Evolutionary conservation across 495 filamentous ascomycete genomes (phyloP).

Genomic region (Neurospora sp.): DNA sequence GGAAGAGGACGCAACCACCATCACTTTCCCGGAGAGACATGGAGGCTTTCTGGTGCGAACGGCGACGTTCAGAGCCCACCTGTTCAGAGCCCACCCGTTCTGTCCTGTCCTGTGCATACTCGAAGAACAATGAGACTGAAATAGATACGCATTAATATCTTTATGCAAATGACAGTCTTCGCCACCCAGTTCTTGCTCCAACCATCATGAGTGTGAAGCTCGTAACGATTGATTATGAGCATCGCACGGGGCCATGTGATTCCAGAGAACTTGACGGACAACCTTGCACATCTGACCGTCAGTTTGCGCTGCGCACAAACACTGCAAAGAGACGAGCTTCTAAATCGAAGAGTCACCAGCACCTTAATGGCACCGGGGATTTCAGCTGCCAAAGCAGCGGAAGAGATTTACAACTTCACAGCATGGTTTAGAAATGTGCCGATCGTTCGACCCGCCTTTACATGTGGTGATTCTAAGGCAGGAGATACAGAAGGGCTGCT

Average conservation of each 20-base stretch:
- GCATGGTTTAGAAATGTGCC: conserved; percentile 29
- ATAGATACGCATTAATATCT: background rate
- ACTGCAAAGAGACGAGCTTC: background rate
- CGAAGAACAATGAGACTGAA: background rate
- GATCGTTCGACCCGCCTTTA: conserved; percentile 68
- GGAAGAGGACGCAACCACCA: background rate
- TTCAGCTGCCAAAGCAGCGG: background rate
- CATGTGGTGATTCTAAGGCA: conserved; percentile 73
- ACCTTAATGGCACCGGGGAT: background rate
- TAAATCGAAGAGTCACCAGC: background rate
- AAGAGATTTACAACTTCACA: background rate
- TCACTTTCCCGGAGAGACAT: background rate
- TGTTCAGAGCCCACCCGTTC: background rate
- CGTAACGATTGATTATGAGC: background rate
- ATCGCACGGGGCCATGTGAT: background rate
- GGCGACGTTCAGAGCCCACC: background rate
- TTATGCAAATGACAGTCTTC: background rate
- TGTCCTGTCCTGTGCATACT: background rate
- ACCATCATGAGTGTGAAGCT: background rate
- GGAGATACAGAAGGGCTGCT: conserved; percentile 83
- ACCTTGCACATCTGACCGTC: background rate
- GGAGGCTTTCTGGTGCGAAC: background rate
- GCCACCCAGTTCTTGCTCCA: background rate
- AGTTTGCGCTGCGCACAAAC: background rate
- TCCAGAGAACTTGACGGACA: background rate